These are phyloP conservation scores for barley (Hordeum vulgare) DNA, from an alignment of 176 grass and related monocot genomes.

Conservation along the genomic window MorexV3_pseudomolecules_assembly NC_058519.1:18222569-18223068, in stretches of 20 bases:
- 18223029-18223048: not conserved
- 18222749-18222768: conserved; percentile 19
- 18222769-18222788: conserved; percentile 42
- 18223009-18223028: not conserved
- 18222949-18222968: not conserved
- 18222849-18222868: conserved; percentile 20
- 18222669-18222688: conserved; percentile 14
- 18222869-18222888: conserved; percentile 11
- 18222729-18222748: not conserved
- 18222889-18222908: conserved; percentile 27
- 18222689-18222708: conserved; percentile 43
- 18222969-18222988: not conserved
- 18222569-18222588: not conserved
- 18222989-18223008: conserved; percentile 20
- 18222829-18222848: conserved; percentile 1
- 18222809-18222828: conserved; percentile 8
- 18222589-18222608: not conserved
- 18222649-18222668: conserved; percentile 15
- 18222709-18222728: conserved; percentile 3
- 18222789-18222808: conserved; percentile 14
- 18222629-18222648: not conserved
- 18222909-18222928: conserved; percentile 20
- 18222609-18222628: not conserved
- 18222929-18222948: conserved; percentile 19
- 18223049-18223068: conserved; percentile 22